Evolutionary conservation across 2,329 filamentous ascomycete species (phyloP), one percentile per base, ranked within the genome.

Genomic region (Tolypocladium paradoxum): DNA sequence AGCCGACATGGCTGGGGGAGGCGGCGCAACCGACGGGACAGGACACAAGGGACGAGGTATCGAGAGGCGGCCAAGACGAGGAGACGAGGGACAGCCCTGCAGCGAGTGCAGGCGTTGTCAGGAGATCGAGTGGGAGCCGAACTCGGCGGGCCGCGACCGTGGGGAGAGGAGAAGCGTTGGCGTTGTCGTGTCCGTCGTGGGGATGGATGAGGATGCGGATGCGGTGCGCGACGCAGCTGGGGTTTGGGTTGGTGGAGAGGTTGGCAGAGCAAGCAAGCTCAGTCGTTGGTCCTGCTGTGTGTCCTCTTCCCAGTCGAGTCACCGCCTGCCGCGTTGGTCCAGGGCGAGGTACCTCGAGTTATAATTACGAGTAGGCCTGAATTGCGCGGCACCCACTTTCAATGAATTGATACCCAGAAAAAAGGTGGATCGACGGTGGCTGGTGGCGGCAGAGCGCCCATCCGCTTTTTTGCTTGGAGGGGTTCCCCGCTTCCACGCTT

Each of bases 1-100:
- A 62, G 77, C 77, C 64, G 79, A 78, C 79, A 83, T 83, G 66
- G 64, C 72, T 64, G 59, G 56, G 57, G 47, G 60, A 55, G 55
- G 61, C 58, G 59, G 58, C 57, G 54, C 35, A 40, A 40, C 37
- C 36, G 49, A 29, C 12, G 36, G 18, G 49, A 34, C 49, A 16
- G 11, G n/a, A 40, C 31, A 24, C 33, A 2, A 47, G 45, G n/a
- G 29, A 35, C 31, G 43, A 48, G n/a, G 22, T 33, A 18, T 35
- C 24, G 11, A 14, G 31, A 34, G 51, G 46, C 46, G 48, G 38
- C 35, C 22, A 48, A 33, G 50, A 50, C 43, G 45, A 45, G 27
- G 43, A 47, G 48, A 53, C 34, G 51, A 33, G 38, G 50, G 38
- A 31, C 36, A 43, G 50, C 50, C 55, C 53, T 55, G 53, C 53